Conservation (phyloP, 116 monocot species). For the Cymodocea nodosa region DNA sequence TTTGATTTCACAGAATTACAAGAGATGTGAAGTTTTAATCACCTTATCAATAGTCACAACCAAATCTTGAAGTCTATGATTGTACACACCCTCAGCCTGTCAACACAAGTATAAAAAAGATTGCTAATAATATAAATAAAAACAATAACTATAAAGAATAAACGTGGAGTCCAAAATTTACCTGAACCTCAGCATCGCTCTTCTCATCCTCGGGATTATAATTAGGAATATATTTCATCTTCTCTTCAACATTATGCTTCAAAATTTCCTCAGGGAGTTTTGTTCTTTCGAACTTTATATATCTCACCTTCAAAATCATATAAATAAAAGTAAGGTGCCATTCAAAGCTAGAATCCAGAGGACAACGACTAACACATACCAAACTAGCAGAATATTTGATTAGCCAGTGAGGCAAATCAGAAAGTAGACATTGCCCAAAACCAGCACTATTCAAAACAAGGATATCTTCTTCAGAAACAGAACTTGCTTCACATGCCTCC, state of each 20-base stretch:
- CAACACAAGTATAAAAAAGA: neutral
- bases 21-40: neutral
- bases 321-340: neutral
- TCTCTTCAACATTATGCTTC: slow-evolving; percentile 87
- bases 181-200: slow-evolving; percentile 88
- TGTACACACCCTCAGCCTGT: slow-evolving; percentile 95
- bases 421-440: slow-evolving; percentile 76
- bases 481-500: slow-evolving; percentile 79
- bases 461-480: slow-evolving; percentile 80
- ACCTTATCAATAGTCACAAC: slow-evolving; percentile 97
- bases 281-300: slow-evolving; percentile 86
- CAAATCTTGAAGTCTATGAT: slow-evolving; percentile 82
- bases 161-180: slow-evolving; percentile 4
- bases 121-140: neutral
- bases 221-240: slow-evolving; percentile 79
- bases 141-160: neutral
- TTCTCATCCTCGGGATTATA: slow-evolving; percentile 73
- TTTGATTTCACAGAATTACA: neutral
- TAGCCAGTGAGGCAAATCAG: slow-evolving; percentile 91
- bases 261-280: slow-evolving; percentile 88
- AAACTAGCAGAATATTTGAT: slow-evolving; percentile 84
- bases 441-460: slow-evolving; percentile 77
- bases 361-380: slow-evolving; percentile 27
- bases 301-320: slow-evolving; percentile 63
- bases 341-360: neutral